These are phyloP conservation scores for Podospora conica DNA, from an alignment of 495 filamentous ascomycete genomes.

Conservation along the genomic window DNA sequence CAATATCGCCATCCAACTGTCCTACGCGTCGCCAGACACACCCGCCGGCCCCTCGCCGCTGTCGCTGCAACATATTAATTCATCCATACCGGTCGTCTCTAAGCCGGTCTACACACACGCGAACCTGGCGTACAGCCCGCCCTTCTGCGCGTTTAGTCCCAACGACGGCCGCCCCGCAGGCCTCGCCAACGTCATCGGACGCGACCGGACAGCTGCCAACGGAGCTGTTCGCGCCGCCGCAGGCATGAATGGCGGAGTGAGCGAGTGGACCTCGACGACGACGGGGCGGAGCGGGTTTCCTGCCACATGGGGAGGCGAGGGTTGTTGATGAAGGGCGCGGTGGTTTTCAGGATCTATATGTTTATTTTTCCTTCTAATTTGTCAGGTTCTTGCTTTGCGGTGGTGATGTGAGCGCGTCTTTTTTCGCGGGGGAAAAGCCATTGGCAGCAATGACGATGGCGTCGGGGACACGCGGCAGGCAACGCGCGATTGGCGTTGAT, in stretches of 20 bases:
- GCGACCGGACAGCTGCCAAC: not conserved
- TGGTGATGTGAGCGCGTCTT: not conserved
- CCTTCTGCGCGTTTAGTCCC: not conserved
- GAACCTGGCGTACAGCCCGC: not conserved
- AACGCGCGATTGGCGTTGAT: too few species aligned
- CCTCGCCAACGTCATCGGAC: not conserved
- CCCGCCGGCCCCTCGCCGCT: not conserved
- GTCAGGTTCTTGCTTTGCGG: not conserved
- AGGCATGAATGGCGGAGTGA: not conserved
- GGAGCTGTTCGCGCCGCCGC: not conserved
- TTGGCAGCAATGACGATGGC: too few species aligned
- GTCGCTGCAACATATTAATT: not conserved
- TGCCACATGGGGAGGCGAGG: not conserved
- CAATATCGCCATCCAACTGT: not conserved
- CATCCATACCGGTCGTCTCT: not conserved
- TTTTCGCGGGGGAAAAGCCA: not conserved
- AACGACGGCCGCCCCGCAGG: not conserved
- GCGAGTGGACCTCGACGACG: not conserved
- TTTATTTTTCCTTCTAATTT: not conserved
- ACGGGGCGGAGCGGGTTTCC: not conserved
- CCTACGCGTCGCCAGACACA: not conserved
- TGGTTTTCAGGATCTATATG: too few species aligned
- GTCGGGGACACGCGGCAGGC: not conserved
- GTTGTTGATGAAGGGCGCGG: not conserved
- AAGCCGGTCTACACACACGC: not conserved